These are phyloP conservation scores for Gnaphalium uliginosum DNA, from an alignment of 129 eudicot species.

Conservation along the genomic window DNA sequence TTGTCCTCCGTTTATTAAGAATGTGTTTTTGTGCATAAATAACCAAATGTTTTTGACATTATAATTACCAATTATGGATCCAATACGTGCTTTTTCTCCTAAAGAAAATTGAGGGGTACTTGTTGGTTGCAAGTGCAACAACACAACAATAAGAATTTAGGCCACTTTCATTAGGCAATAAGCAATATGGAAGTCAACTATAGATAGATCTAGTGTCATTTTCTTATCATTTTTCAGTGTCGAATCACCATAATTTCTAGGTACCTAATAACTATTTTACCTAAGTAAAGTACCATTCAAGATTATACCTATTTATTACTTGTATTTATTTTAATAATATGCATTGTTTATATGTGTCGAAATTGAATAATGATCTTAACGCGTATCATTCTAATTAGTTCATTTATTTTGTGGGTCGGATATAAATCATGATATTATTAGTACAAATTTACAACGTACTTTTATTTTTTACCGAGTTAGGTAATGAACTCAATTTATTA, in stretches of 20 bases:
- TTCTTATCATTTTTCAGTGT: slow-evolving; percentile 24
- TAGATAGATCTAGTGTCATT: slow-evolving; percentile 36
- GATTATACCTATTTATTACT: not conserved
- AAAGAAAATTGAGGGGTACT: not conserved
- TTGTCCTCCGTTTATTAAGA: not conserved
- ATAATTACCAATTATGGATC: slow-evolving; percentile 22
- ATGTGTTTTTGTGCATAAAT: slow-evolving; percentile 27
- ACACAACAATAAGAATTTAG: slow-evolving; percentile 32
- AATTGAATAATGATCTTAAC: not conserved
- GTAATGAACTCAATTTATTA: too few species aligned
- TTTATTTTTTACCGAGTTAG: too few species aligned
- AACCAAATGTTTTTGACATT: slow-evolving; percentile 29
- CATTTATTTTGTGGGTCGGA: too few species aligned
- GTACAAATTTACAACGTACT: too few species aligned
- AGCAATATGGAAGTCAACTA: slow-evolving; percentile 44
- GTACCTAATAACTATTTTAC: slow-evolving; percentile 25
- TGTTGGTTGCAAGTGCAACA: slow-evolving; percentile 28
- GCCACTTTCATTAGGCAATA: slow-evolving; percentile 42
- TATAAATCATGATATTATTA: too few species aligned
- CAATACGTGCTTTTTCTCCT: slow-evolving; percentile 16
- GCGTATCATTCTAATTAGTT: not conserved
- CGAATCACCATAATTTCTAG: slow-evolving; percentile 30
- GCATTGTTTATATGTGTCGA: not conserved
- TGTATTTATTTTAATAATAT: not conserved
- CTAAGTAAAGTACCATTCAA: slow-evolving; percentile 16